Percentiles rank a stretch among this genome's conserved stretches.
These are phyloP conservation scores for Skeletonema grethae DNA, from an alignment of 108 stramenopile species.

Conservation along the genomic window DNA sequence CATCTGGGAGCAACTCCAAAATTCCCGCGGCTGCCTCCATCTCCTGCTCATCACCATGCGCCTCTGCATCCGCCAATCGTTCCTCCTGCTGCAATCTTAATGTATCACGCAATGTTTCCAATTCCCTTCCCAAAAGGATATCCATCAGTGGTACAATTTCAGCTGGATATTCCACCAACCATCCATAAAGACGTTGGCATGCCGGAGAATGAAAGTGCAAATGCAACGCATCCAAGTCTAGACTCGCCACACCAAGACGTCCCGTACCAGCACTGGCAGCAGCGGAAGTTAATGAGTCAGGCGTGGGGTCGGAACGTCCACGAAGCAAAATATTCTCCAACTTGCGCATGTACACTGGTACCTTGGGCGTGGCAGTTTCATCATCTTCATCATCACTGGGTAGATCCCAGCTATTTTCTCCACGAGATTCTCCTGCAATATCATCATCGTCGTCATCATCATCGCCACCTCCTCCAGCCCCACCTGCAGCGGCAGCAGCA, in stretches of 20 bases:
- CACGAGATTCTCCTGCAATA: constrained; percentile 9
- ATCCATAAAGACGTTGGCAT: constrained; percentile 88
- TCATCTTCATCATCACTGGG: constrained; percentile 36
- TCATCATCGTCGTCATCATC: constrained; percentile 31
- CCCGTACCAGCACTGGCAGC: constrained; percentile 25
- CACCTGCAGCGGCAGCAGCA: constrained; percentile 21
- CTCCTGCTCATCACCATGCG: constrained; percentile 29
- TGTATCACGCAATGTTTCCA: constrained; percentile 45
- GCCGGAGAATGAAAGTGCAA: constrained; percentile 82
- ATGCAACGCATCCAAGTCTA: constrained; percentile 94
- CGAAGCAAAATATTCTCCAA: constrained; percentile 4
- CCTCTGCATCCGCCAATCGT: constrained; percentile 32
- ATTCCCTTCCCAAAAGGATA: constrained; percentile 75
- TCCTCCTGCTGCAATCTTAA: constrained; percentile 39
- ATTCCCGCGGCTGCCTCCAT: constrained; percentile 19
- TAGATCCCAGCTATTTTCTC: constrained; percentile 20
- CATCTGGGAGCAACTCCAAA: constrained; percentile 38
- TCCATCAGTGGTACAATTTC: constrained; percentile 98
- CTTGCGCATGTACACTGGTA: constrained; percentile 21
- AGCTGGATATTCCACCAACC: constrained; percentile 92
- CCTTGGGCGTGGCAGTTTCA: constrained; percentile 38
- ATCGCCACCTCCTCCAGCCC: constrained; percentile 7
- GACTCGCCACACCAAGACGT: constrained; percentile 51
- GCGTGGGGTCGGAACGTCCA: constrained; percentile 7
- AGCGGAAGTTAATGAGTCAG: constrained; percentile 39